Conservation (phyloP, 1,284 basidiomycete genomes). For the Coniferiporia sulphurascens region DNA sequence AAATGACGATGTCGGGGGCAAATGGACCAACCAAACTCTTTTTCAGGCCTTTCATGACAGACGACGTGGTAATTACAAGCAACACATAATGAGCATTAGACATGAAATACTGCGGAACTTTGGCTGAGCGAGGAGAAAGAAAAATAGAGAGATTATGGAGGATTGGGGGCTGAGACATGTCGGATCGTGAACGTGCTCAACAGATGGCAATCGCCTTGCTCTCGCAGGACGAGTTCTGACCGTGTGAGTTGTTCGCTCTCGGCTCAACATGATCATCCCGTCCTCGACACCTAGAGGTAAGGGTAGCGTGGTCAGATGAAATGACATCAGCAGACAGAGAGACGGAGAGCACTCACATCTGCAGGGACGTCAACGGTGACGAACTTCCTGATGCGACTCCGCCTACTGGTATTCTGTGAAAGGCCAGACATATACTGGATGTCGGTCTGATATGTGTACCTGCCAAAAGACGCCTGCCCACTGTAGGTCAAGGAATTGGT, state of each 20-base stretch:
- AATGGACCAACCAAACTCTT: constrained; percentile 68
- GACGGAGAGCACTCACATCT: too few species aligned
- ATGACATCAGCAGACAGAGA: too few species aligned
- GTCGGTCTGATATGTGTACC: too few species aligned
- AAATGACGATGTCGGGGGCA: constrained; percentile 24
- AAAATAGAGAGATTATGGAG: neutral
- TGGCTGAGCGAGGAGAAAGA: neutral
- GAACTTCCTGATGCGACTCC: too few species aligned
- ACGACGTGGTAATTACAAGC: constrained; percentile 14
- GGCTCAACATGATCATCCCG: too few species aligned
- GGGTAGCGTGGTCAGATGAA: too few species aligned
- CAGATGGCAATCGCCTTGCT: neutral
- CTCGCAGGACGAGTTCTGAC: neutral
- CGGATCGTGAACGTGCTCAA: constrained; percentile 2
- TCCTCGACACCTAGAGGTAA: too few species aligned
- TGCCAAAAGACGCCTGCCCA: too few species aligned
- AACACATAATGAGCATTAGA: constrained; percentile 15
- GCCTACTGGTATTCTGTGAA: too few species aligned
- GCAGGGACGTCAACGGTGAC: too few species aligned
- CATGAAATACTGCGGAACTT: neutral
- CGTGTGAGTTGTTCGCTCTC: constrained; percentile 1
- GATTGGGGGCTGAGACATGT: neutral
- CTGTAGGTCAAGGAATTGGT: too few species aligned
- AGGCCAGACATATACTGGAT: too few species aligned
- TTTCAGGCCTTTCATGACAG: constrained; percentile 82